Evolutionary conservation across 2,329 filamentous ascomycete genomes (phyloP).

Genomic region (Blastomyces silverae): DNA sequence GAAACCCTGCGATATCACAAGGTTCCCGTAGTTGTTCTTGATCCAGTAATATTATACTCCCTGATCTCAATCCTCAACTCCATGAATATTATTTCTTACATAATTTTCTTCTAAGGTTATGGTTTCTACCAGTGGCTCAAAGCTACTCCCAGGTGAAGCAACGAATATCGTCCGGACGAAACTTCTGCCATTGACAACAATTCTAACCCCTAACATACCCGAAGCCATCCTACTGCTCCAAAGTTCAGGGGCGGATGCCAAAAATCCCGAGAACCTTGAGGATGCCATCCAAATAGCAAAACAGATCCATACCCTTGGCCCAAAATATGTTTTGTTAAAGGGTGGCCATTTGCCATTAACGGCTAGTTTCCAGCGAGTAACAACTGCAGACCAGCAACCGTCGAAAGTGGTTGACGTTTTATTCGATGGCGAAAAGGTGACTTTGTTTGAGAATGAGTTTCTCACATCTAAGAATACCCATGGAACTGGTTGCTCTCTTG

Average conservation of each 20-base stretch:
- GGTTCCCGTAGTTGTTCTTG: slow-evolving; percentile 58
- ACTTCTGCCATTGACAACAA: slow-evolving; percentile 40
- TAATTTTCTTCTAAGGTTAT: slow-evolving; percentile 60
- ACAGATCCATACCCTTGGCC: slow-evolving; percentile 60
- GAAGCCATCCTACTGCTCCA: slow-evolving; percentile 43
- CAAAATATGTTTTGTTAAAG: slow-evolving; percentile 77
- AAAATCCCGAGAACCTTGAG: slow-evolving; percentile 51
- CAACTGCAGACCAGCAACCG: slow-evolving; percentile 50
- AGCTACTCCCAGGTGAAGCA: slow-evolving; percentile 41
- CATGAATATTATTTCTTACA: slow-evolving; percentile 17
- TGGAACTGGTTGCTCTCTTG: slow-evolving; percentile 88
- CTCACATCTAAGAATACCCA: slow-evolving; percentile 75
- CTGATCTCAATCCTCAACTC: not conserved
- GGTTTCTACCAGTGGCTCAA: slow-evolving; percentile 53
- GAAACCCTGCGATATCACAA: slow-evolving; percentile 54
- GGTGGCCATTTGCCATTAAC: slow-evolving; percentile 82
- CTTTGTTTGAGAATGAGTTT: slow-evolving; percentile 63
- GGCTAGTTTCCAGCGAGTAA: slow-evolving; percentile 54
- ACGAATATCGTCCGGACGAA: slow-evolving; percentile 36
- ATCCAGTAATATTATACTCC: slow-evolving; percentile 54
- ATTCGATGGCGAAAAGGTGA: slow-evolving; percentile 53
- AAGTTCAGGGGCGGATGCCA: slow-evolving; percentile 32
- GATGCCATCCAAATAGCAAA: slow-evolving; percentile 65
- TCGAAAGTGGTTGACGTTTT: slow-evolving; percentile 71
- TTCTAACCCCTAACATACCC: slow-evolving; percentile 46